A percentile compares a stretch with the other conserved stretches of the same genome.
phyloP scores from a whole-genome alignment of 164 flowering plant genomes.

The Liriodendron chinense region DNA sequence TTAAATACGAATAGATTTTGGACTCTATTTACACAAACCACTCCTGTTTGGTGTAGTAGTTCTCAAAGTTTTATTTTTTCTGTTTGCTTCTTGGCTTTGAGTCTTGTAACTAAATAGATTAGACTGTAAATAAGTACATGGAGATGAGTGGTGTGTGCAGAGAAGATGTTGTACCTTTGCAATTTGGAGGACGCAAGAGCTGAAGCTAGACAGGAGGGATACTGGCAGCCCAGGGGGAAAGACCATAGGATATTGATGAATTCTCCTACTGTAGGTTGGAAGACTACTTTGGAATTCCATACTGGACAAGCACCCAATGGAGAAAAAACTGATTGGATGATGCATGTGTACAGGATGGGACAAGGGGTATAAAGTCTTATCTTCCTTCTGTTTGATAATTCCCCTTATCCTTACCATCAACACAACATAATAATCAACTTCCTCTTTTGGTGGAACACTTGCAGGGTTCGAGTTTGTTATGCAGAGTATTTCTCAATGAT shows the following conservation, averaged over 20 bases:
- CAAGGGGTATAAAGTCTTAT: slow-evolving; percentile 16
- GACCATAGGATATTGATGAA: slow-evolving; percentile 21
- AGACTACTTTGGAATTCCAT: slow-evolving; percentile 40
- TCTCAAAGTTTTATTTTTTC: too few species aligned
- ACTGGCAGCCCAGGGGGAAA: slow-evolving; percentile 44
- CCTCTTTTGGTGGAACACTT: slow-evolving; percentile 23
- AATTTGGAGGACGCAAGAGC: slow-evolving; percentile 14
- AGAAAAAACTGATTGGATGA: slow-evolving; percentile 46
- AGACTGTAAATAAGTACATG: not conserved
- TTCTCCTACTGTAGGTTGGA: slow-evolving; percentile 39
- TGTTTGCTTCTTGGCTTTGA: not conserved
- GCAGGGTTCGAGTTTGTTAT: slow-evolving; percentile 41
- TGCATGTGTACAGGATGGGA: slow-evolving; percentile 48
- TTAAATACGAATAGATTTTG: too few species aligned
- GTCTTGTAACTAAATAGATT: not conserved
- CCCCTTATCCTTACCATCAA: slow-evolving; percentile 12
- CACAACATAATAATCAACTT: slow-evolving; percentile 16
- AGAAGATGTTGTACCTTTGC: slow-evolving; percentile 36
- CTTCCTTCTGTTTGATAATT: slow-evolving; percentile 5
- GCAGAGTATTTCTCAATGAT: slow-evolving; percentile 35
- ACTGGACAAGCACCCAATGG: slow-evolving; percentile 31
- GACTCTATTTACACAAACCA: not conserved
- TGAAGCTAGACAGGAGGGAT: slow-evolving; percentile 28
- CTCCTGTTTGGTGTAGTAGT: not conserved
- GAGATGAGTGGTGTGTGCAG: slow-evolving; percentile 30